These are phyloP conservation scores for Phyllosticta citrichinensis DNA, from an alignment of 2,329 filamentous ascomycete genomes.

Conservation along the genomic window DNA sequence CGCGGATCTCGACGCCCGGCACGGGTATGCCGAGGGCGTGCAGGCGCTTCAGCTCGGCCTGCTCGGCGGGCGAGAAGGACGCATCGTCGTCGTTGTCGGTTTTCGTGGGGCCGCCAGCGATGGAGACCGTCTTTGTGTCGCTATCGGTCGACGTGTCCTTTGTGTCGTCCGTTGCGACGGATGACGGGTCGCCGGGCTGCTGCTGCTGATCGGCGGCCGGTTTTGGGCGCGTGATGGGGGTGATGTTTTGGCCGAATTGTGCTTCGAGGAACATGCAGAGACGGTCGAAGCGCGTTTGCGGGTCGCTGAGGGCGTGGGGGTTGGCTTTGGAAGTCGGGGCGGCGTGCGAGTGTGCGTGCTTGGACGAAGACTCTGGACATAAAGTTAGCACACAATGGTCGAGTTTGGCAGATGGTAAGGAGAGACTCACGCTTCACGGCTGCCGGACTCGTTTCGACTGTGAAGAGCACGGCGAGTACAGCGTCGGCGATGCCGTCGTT, in stretches of 20 bases:
- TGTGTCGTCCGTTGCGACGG: background rate
- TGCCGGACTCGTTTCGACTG: slow-evolving; percentile 86
- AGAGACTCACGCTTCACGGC: slow-evolving; percentile 70
- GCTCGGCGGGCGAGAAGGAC: slow-evolving; percentile 16
- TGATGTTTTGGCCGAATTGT: slow-evolving; percentile 80
- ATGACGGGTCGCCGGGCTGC: background rate
- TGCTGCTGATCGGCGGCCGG: slow-evolving; percentile 24
- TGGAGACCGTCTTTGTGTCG: slow-evolving; percentile 19
- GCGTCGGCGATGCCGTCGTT: slow-evolving; percentile 98
- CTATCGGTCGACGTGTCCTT: slow-evolving; percentile 11
- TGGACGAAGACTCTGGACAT: slow-evolving; percentile 36
- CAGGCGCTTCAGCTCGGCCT: slow-evolving; percentile 61
- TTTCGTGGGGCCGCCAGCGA: background rate
- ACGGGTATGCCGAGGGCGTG: slow-evolving; percentile 82
- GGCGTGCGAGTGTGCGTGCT: slow-evolving; percentile 30
- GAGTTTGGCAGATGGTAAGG: background rate
- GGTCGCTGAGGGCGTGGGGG: slow-evolving; percentile 60
- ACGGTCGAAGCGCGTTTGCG: slow-evolving; percentile 69
- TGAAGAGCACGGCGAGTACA: slow-evolving; percentile 83
- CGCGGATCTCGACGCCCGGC: slow-evolving; percentile 74
- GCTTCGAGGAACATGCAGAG: slow-evolving; percentile 95
- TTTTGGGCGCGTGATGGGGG: slow-evolving; percentile 61
- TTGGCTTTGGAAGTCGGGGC: slow-evolving; percentile 44
- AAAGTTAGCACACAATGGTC: slow-evolving; percentile 36
- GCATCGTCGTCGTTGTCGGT: slow-evolving; percentile 16